Evolutionary conservation across 768 basidiomycete species (phyloP).

Genomic region (Tulasnella sp.): DNA sequence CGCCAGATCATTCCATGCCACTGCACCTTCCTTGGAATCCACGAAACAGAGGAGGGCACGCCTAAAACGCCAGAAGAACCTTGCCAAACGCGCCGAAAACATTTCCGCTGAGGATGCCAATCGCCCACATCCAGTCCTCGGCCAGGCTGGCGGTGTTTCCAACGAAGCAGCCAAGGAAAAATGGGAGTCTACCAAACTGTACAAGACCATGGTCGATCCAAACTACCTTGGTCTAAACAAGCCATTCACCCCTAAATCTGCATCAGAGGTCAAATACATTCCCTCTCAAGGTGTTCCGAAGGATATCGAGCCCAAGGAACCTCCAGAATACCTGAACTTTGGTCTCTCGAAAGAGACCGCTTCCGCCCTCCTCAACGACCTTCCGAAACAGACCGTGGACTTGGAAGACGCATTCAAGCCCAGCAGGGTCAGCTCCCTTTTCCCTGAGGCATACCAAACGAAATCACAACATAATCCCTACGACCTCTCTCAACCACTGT

Average conservation of each 20-base stretch:
- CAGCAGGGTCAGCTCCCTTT: background rate
- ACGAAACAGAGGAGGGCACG: conserved; percentile 2
- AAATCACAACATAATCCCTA: background rate
- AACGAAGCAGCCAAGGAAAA: background rate
- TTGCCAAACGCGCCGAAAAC: background rate
- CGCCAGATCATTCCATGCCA: conserved; percentile 1
- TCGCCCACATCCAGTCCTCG: conserved; percentile 12
- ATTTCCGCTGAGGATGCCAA: background rate
- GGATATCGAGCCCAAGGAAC: background rate
- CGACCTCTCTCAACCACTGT: background rate
- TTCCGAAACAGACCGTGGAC: background rate
- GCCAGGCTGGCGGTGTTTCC: background rate
- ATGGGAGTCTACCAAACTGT: conserved; percentile 17
- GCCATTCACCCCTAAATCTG: background rate
- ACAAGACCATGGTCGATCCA: conserved; percentile 7
- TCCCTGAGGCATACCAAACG: background rate
- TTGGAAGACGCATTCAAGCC: conserved; percentile 4
- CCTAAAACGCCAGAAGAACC: conserved; percentile 4
- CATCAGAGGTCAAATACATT: background rate
- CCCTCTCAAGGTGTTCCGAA: background rate
- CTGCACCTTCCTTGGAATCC: conserved; percentile 7
- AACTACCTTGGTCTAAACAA: background rate
- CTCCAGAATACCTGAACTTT: conserved; percentile 8
- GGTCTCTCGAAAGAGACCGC: conserved; percentile 1
- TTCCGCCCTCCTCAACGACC: background rate